Percentiles rank a stretch among this genome's conserved stretches.
Evolutionary conservation across 2,329 filamentous ascomycete genomes (phyloP).

Genomic region (Colletotrichum musae): DNA sequence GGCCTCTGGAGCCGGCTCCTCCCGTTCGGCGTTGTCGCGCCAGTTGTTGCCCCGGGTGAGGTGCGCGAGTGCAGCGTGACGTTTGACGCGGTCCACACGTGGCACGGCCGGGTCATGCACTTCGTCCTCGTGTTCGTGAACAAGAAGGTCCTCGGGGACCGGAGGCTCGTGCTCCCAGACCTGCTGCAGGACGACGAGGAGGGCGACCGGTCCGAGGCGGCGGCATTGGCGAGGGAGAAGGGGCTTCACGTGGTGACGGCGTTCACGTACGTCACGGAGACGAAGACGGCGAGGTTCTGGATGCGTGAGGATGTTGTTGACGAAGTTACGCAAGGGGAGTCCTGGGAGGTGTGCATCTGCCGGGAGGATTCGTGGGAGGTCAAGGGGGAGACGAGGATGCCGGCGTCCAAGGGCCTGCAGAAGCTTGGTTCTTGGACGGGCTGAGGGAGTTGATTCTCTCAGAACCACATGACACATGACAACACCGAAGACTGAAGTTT

Average conservation of each 20-base stretch:
- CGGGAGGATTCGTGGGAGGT: conserved; percentile 11
- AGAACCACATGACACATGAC: not conserved
- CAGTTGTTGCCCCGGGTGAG: not conserved
- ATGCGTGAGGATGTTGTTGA: conserved; percentile 24
- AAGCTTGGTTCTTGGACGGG: not conserved
- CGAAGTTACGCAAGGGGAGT: not conserved
- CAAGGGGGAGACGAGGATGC: not conserved
- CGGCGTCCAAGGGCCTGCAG: not conserved
- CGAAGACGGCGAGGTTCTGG: conserved; percentile 27
- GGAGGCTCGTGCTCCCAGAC: not conserved
- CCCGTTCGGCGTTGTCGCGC: conserved; percentile 41
- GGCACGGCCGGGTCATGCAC: not conserved
- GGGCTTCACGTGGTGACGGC: conserved; percentile 8
- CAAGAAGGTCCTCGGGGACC: not conserved
- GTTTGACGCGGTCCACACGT: not conserved
- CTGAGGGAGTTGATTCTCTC: too few relatives aligned
- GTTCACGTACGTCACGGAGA: conserved; percentile 21
- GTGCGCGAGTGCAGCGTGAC: not conserved
- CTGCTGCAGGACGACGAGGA: conserved; percentile 20
- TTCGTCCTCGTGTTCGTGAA: conserved; percentile 4
- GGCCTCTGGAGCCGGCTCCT: conserved; percentile 43
- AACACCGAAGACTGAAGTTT: not conserved
- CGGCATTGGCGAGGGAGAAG: not conserved
- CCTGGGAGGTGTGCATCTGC: conserved; percentile 11
- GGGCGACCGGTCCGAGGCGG: not conserved